A percentile compares a stretch with the other conserved stretches of the same genome.
Evolutionary conservation across 169 alveolate genomes (phyloP).

Genomic region (Cryptosporidium sp.): DNA sequence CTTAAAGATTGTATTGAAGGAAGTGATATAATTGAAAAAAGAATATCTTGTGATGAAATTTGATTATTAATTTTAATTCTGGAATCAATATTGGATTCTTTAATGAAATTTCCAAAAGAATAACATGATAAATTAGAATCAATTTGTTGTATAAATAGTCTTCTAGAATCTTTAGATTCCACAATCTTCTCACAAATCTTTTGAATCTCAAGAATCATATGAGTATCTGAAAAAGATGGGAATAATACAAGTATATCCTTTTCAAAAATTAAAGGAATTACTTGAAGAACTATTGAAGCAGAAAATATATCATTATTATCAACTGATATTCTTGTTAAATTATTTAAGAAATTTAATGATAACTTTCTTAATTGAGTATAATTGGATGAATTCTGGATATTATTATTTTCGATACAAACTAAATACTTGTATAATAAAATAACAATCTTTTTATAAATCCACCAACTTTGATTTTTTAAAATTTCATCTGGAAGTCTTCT

Average conservation of each 20-base stretch:
- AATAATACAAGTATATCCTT: not conserved
- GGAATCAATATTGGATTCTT: not conserved
- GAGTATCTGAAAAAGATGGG: slow-evolving; percentile 13
- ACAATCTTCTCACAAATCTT: slow-evolving; percentile 34
- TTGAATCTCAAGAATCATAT: slow-evolving; percentile 24
- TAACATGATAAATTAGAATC: not conserved
- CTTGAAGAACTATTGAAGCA: slow-evolving; percentile 27
- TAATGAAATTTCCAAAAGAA: not conserved
- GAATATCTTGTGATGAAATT: not conserved
- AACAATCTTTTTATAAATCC: not conserved
- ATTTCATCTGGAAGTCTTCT: not conserved
- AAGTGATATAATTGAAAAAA: slow-evolving; percentile 10
- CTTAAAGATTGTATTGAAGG: slow-evolving; percentile 40
- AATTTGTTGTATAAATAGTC: slow-evolving; percentile 1
- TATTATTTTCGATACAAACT: not conserved
- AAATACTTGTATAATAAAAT: not conserved
- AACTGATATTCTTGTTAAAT: not conserved
- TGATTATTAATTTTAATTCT: not conserved
- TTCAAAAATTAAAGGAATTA: not conserved
- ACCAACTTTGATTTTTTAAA: not conserved
- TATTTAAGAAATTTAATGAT: not conserved
- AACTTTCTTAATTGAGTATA: not conserved
- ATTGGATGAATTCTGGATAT: not conserved
- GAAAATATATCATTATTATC: not conserved
- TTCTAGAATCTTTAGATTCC: not conserved